These are phyloP conservation scores for Gossypium rotundifolium DNA, from an alignment of 345 rosid species.

Conservation along the genomic window DNA sequence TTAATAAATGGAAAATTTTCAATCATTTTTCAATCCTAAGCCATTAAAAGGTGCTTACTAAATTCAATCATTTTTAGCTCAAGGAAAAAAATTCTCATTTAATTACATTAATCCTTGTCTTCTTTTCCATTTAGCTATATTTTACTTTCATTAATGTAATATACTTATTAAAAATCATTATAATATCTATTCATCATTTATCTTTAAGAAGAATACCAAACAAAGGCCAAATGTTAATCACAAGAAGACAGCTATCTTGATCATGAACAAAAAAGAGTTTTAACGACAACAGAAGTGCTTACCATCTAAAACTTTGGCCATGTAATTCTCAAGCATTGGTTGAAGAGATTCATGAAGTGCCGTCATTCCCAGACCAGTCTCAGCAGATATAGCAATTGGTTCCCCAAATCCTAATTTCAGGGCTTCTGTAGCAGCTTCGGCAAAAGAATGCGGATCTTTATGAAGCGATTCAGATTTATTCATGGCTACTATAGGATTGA, in stretches of 20 bases:
- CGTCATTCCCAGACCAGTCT: slow-evolving; percentile 92
- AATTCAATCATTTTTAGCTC: neutral
- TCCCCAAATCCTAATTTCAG: slow-evolving; percentile 75
- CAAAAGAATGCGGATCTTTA: slow-evolving; percentile 42
- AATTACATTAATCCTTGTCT: neutral
- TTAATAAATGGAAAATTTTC: neutral
- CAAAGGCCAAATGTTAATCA: neutral
- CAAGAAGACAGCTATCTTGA: neutral
- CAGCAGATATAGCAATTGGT: slow-evolving; percentile 87
- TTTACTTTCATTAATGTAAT: neutral
- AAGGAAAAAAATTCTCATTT: neutral
- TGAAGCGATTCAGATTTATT: slow-evolving; percentile 80
- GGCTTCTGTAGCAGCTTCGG: slow-evolving; percentile 61
- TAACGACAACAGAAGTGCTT: slow-evolving; percentile 13
- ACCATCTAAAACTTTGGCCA: slow-evolving; percentile 54
- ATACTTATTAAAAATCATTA: neutral
- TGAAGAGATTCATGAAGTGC: slow-evolving; percentile 68
- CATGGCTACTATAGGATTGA: slow-evolving; percentile 69
- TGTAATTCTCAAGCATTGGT: slow-evolving; percentile 61
- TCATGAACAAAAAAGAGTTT: neutral
- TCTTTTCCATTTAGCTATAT: neutral
- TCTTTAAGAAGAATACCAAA: neutral
- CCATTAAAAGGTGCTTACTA: neutral
- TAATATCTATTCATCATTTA: neutral
- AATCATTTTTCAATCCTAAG: neutral